Evolutionary conservation across 2,329 filamentous ascomycete genomes (phyloP).

Genomic region (Amauroascus verrucosus): DNA sequence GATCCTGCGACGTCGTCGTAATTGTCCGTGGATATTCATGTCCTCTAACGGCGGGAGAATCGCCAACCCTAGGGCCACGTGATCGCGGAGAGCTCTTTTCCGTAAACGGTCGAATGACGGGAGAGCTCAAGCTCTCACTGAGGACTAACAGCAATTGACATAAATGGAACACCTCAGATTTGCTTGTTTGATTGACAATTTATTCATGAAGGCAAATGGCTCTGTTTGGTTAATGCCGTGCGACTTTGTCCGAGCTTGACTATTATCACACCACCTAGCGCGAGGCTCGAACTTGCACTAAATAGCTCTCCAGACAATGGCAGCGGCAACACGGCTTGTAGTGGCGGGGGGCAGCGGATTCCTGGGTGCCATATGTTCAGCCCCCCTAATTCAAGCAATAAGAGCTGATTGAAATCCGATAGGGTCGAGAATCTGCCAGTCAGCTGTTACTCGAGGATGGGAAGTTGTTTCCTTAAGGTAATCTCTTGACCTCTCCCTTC

Average conservation of each 20-base stretch:
- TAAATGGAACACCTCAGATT: not conserved
- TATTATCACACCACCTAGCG: not conserved
- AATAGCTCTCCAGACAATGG: conserved; percentile 6
- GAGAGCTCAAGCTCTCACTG: not conserved
- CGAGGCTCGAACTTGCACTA: not conserved
- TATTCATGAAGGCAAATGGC: not conserved
- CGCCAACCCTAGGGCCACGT: not conserved
- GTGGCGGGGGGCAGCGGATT: conserved; percentile 94
- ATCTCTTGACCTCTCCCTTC: conserved; percentile 20
- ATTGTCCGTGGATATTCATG: no score
- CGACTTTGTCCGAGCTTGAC: not conserved
- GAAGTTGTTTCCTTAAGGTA: conserved; percentile 89
- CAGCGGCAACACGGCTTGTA: conserved; percentile 59
- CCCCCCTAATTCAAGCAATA: not conserved
- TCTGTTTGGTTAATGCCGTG: not conserved
- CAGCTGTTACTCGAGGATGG: conserved; percentile 76
- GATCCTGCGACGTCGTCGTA: not conserved
- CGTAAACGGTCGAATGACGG: not conserved
- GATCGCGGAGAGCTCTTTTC: conserved; percentile 2
- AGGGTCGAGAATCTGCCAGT: conserved; percentile 78
- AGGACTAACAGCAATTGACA: not conserved
- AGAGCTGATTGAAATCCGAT: conserved; percentile 1
- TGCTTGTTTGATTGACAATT: not conserved
- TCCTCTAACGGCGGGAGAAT: no score
- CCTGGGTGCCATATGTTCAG: conserved; percentile 47